Percentiles rank a stretch among this genome's conserved stretches.
These are phyloP conservation scores for Rhytidiadelphus loreus DNA, from an alignment of 225 moss, liverwort and hornwort species.

Conservation along the genomic window DNA sequence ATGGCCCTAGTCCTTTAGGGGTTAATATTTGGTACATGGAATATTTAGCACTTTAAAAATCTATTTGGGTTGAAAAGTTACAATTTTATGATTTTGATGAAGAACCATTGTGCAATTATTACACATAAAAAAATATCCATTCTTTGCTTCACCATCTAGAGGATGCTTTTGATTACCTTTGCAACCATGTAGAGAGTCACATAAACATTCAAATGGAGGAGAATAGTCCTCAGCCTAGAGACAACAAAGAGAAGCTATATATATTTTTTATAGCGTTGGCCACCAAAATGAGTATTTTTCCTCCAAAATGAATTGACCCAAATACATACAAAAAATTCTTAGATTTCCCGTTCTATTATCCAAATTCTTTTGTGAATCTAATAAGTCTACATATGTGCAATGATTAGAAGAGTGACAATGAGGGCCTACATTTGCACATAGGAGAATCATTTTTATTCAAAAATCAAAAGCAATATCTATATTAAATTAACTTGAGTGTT, in stretches of 20 bases:
- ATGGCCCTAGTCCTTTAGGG: too few species aligned
- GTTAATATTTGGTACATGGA: neutral
- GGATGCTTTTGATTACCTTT: neutral
- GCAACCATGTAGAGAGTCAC: neutral
- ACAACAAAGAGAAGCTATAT: neutral
- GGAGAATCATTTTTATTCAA: neutral
- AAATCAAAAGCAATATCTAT: neutral
- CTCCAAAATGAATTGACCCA: neutral
- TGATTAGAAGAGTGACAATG: neutral
- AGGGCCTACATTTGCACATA: neutral
- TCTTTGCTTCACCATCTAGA: neutral
- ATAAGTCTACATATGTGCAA: neutral
- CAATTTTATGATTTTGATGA: neutral
- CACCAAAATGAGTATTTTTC: neutral
- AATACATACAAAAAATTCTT: neutral
- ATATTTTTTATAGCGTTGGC: rapidly evolving
- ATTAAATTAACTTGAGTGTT: too few species aligned
- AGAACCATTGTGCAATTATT: neutral
- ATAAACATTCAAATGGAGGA: neutral
- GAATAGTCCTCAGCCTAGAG: too few species aligned
- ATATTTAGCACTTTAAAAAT: neutral
- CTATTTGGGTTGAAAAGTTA: neutral
- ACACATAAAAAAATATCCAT: neutral
- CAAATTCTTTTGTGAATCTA: neutral
- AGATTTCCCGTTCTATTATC: rapidly evolving